These are phyloP conservation scores for Saturnispora gosingensis DNA, from an alignment of 805 yeast species.

Conservation along the genomic window DNA sequence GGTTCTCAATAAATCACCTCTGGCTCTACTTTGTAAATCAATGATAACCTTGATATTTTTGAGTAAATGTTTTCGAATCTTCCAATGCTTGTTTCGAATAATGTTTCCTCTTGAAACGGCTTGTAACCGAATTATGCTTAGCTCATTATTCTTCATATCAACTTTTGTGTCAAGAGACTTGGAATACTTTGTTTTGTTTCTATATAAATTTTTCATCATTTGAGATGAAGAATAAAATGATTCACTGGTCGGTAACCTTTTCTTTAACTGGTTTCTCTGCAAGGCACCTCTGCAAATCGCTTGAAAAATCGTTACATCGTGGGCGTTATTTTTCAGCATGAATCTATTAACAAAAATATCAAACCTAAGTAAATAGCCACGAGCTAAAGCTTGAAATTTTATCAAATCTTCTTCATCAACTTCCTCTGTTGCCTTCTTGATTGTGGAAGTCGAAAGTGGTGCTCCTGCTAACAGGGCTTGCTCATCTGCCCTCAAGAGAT, in stretches of 20 bases:
- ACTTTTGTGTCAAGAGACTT: conserved; percentile 14
- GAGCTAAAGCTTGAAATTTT: conserved; percentile 56
- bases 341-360: conserved; percentile 52
- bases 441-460: background rate
- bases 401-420: conserved; percentile 12
- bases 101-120: conserved; percentile 28
- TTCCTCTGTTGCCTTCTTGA: background rate
- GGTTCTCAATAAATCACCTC: conserved; percentile 28
- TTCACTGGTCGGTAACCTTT: background rate
- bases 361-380: conserved; percentile 63
- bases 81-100: conserved; percentile 15
- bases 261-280: conserved; percentile 1
- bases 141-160: conserved; percentile 14
- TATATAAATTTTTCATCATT: conserved; percentile 33
- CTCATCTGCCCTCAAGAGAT: conserved; percentile 18
- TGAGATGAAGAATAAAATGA: conserved; percentile 16
- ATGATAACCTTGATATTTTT: conserved; percentile 20
- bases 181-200: conserved; percentile 21
- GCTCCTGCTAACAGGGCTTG: conserved; percentile 11
- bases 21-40: conserved; percentile 33
- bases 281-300: conserved; percentile 41
- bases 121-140: conserved; percentile 26
- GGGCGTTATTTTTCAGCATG: conserved; percentile 48
- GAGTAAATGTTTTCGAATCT: conserved; percentile 14
- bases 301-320: conserved; percentile 40